phyloP scores from a whole-genome alignment of 2,329 filamentous ascomycete genomes.

The Pseudopithomyces maydicus region DNA sequence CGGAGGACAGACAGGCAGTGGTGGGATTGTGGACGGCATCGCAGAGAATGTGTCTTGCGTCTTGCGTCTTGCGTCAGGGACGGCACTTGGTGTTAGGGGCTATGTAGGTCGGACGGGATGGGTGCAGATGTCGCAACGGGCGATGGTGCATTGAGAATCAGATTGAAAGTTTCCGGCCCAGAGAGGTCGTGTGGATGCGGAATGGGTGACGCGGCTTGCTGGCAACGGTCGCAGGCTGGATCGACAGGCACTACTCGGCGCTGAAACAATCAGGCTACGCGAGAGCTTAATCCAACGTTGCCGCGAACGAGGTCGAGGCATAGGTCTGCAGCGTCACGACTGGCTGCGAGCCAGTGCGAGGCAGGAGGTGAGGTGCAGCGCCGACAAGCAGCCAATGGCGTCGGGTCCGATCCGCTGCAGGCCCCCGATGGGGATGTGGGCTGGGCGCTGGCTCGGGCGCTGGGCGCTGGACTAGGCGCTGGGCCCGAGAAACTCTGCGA shows the following conservation, averaged over 20 bases:
- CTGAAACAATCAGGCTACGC: not conserved
- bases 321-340: not conserved
- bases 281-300: not conserved
- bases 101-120: no score
- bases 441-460: no score
- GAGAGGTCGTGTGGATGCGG: no score
- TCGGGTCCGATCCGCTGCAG: slow-evolving; percentile 1
- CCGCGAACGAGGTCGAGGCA: not conserved
- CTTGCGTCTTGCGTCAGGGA: no score
- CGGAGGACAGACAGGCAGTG: no score
- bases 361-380: not conserved
- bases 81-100: not conserved
- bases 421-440: slow-evolving; percentile 17
- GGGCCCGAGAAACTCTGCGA: slow-evolving; percentile 35
- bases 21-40: no score
- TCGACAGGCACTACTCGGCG: not conserved
- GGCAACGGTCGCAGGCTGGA: not conserved
- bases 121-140: no score
- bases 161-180: no score
- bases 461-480: not conserved
- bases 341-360: not conserved
- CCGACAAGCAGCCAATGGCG: slow-evolving; percentile 24
- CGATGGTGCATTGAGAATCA: no score
- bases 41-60: no score
- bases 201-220: not conserved